phyloP scores from a whole-genome alignment of 2,329 filamentous ascomycete genomes.

The Exophiala mesophila region DNA sequence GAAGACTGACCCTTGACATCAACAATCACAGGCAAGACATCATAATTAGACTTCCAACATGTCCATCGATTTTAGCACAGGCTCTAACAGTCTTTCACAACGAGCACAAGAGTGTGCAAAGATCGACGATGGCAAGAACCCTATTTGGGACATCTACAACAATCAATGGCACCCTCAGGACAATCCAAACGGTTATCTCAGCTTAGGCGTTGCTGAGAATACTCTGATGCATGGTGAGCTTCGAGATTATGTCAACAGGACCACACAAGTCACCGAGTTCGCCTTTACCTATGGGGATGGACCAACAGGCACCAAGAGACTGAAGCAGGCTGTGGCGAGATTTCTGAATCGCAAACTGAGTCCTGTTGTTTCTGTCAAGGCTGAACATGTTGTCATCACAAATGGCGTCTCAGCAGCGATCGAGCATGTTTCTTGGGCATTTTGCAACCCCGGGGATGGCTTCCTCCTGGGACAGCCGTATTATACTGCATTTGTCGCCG shows the following conservation, averaged over 20 bases:
- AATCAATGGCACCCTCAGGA: conserved; percentile 44
- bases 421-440: conserved; percentile 33
- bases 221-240: conserved; percentile 47
- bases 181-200: conserved; percentile 44
- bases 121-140: conserved; percentile 4
- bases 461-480: conserved; percentile 35
- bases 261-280: conserved; percentile 30
- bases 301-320: conserved; percentile 27
- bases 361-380: conserved; percentile 27
- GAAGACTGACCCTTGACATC: too few species aligned
- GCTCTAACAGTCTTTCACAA: neutral
- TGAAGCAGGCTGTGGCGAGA: conserved; percentile 29
- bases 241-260: conserved; percentile 38
- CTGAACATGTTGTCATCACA: conserved; percentile 31
- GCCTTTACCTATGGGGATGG: conserved; percentile 38
- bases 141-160: conserved; percentile 43
- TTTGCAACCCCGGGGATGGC: conserved; percentile 33
- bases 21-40: too few species aligned
- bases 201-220: conserved; percentile 52
- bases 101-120: conserved; percentile 7
- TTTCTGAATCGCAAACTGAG: conserved; percentile 34
- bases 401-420: conserved; percentile 35
- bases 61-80: neutral
- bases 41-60: too few species aligned
- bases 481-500: conserved; percentile 47